Percentiles rank a stretch among this genome's conserved stretches.
Conservation (phyloP, 78 protist genomes). For the Guillardia theta region DNA sequence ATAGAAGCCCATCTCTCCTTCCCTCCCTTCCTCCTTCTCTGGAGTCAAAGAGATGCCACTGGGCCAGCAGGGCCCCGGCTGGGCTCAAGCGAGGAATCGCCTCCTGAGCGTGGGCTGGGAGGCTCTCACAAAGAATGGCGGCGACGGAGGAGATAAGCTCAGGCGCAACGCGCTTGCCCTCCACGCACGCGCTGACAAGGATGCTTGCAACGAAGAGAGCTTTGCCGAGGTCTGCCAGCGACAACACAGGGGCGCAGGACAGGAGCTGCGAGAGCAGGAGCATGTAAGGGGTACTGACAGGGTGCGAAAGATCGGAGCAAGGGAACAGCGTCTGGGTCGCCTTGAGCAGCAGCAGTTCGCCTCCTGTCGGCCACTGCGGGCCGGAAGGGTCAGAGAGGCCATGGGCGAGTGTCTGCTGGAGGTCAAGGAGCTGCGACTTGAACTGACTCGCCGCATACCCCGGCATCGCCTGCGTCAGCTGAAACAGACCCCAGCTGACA, state of each 20-base stretch:
- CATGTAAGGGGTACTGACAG: constrained; percentile 21
- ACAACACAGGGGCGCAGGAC: background rate
- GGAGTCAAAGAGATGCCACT: background rate
- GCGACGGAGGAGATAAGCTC: constrained; percentile 42
- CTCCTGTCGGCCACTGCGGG: background rate
- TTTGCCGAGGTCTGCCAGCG: background rate
- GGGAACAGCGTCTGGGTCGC: constrained; percentile 25
- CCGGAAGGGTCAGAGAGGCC: background rate
- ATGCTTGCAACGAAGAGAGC: background rate
- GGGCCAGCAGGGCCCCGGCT: background rate
- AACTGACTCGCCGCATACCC: background rate
- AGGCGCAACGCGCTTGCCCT: constrained; percentile 46
- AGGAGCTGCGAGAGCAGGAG: background rate
- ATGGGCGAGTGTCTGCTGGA: background rate
- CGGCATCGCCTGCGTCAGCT: background rate
- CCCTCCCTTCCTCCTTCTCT: too few species aligned
- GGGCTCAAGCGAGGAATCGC: background rate
- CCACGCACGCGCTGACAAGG: background rate
- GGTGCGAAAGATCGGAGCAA: constrained; percentile 46
- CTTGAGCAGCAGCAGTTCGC: background rate
- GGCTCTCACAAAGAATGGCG: background rate
- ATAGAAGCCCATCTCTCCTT: too few species aligned
- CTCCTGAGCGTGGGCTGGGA: background rate
- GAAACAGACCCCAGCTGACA: background rate
- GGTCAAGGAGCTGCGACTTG: background rate